A percentile compares a stretch with the other conserved stretches of the same genome.
These are phyloP conservation scores for Taiwanofungus camphoratus DNA, from an alignment of 1,284 basidiomycete genomes.

Conservation along the genomic window DNA sequence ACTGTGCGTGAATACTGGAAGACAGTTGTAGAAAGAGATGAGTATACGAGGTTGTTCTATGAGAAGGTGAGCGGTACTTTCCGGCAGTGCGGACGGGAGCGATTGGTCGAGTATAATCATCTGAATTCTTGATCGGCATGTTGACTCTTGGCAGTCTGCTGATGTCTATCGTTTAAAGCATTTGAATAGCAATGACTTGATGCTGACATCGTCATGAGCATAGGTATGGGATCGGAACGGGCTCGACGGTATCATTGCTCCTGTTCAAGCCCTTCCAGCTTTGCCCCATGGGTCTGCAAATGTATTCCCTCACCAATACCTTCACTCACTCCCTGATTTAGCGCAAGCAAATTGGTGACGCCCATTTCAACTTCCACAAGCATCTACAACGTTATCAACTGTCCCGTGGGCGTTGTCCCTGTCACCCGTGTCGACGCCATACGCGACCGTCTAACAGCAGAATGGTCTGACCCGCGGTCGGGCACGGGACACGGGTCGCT, in stretches of 20 bases:
- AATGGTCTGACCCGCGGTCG: slow-evolving; percentile 41
- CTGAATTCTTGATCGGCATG: no score
- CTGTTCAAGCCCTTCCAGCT: slow-evolving; percentile 68
- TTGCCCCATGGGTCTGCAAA: slow-evolving; percentile 74
- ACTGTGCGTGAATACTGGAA: slow-evolving; percentile 51
- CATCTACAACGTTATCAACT: slow-evolving; percentile 78
- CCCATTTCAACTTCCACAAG: no score
- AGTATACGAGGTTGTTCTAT: slow-evolving; percentile 49
- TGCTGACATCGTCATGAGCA: no score
- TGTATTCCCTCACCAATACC: no score
- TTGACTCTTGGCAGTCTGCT: no score
- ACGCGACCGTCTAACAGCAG: slow-evolving; percentile 54
- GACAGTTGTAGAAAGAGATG: slow-evolving; percentile 44
- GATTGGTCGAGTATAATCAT: no score
- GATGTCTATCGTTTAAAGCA: no score
- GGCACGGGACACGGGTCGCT: slow-evolving; percentile 40
- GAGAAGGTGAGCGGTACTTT: slow-evolving; percentile 38
- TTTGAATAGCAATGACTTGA: no score
- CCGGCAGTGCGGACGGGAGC: no score
- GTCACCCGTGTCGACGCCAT: slow-evolving; percentile 71
- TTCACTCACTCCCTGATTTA: no score
- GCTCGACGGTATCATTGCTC: slow-evolving; percentile 76
- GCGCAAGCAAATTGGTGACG: no score
- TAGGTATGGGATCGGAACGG: slow-evolving; percentile 67
- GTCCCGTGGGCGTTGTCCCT: slow-evolving; percentile 73